Conservation (phyloP, 2,329 filamentous ascomycete genomes). For the Penicillium sclerotiorum region DNA sequence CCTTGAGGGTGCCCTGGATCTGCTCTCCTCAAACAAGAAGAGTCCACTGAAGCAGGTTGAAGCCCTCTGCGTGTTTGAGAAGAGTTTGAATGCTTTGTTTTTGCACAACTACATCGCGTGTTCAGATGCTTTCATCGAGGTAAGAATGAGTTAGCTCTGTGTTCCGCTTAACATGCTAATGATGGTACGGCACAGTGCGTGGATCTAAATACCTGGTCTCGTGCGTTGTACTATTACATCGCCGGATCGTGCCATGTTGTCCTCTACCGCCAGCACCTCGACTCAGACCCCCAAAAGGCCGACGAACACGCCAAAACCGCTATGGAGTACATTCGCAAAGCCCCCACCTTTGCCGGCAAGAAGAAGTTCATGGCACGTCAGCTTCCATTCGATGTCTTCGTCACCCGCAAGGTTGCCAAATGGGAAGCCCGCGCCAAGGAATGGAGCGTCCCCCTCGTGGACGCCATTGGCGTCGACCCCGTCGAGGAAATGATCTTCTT, state of each 20-base stretch:
- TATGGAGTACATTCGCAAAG: conserved; percentile 70
- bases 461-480: conserved; percentile 79
- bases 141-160: conserved; percentile 25
- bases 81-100: conserved; percentile 76
- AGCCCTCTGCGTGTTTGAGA: conserved; percentile 82
- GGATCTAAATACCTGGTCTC: conserved; percentile 87
- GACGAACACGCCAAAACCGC: conserved; percentile 64
- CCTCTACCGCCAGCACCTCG: conserved; percentile 64
- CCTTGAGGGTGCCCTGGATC: conserved; percentile 67
- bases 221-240: conserved; percentile 86
- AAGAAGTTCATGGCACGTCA: conserved; percentile 89
- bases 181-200: conserved; percentile 55
- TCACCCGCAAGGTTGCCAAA: conserved; percentile 79
- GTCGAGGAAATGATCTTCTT: conserved; percentile 90
- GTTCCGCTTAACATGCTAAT: conserved; percentile 2
- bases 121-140: conserved; percentile 70
- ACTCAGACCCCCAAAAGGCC: conserved; percentile 47
- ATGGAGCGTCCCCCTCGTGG: conserved; percentile 68
- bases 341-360: conserved; percentile 74
- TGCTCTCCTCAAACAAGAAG: conserved; percentile 62
- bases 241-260: conserved; percentile 78
- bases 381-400: conserved; percentile 85
- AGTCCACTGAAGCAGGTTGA: conserved; percentile 86
- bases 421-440: conserved; percentile 78
- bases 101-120: conserved; percentile 75